phyloP scores from a whole-genome alignment of 208 protist species.

The Trypanosoma congolense region DNA sequence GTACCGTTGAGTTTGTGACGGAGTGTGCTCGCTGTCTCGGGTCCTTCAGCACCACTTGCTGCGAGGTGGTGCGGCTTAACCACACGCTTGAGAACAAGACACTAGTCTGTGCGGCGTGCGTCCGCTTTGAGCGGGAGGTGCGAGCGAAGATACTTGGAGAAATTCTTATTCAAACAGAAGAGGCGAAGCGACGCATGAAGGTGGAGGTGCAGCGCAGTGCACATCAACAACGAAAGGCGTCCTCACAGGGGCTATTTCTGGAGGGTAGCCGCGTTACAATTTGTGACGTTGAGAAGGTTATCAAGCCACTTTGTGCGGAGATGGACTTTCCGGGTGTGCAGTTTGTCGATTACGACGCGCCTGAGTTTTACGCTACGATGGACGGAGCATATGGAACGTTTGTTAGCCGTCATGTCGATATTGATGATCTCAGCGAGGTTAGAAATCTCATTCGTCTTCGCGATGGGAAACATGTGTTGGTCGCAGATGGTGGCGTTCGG shows the following conservation, averaged over 20 bases:
- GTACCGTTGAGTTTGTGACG: constrained; percentile 65
- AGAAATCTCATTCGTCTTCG: constrained; percentile 78
- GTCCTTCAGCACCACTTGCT: constrained; percentile 50
- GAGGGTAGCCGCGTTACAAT: constrained; percentile 70
- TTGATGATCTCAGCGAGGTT: constrained; percentile 79
- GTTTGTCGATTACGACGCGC: constrained; percentile 72
- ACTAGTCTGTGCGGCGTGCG: constrained; percentile 59
- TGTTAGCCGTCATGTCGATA: constrained; percentile 81
- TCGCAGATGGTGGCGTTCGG: constrained; percentile 76
- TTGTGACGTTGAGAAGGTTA: constrained; percentile 60
- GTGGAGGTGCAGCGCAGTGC: constrained; percentile 58
- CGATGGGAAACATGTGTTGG: constrained; percentile 72
- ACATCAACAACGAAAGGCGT: constrained; percentile 77
- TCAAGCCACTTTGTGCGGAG: constrained; percentile 72
- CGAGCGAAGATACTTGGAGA: constrained; percentile 62
- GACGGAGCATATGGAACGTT: constrained; percentile 78
- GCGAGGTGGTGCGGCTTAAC: constrained; percentile 48
- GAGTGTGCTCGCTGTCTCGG: constrained; percentile 77
- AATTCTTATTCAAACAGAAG: constrained; percentile 58
- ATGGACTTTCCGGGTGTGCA: constrained; percentile 71
- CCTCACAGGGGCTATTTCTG: constrained; percentile 75
- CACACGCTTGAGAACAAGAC: constrained; percentile 51
- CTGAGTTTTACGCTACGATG: constrained; percentile 46
- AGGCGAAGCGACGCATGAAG: constrained; percentile 61
- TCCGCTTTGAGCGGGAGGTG: constrained; percentile 64